Percentiles rank a stretch among this genome's conserved stretches.
These are phyloP conservation scores for Pestalotiopsis sp. DNA, from an alignment of 2,329 filamentous ascomycete species.

Conservation along the genomic window DNA sequence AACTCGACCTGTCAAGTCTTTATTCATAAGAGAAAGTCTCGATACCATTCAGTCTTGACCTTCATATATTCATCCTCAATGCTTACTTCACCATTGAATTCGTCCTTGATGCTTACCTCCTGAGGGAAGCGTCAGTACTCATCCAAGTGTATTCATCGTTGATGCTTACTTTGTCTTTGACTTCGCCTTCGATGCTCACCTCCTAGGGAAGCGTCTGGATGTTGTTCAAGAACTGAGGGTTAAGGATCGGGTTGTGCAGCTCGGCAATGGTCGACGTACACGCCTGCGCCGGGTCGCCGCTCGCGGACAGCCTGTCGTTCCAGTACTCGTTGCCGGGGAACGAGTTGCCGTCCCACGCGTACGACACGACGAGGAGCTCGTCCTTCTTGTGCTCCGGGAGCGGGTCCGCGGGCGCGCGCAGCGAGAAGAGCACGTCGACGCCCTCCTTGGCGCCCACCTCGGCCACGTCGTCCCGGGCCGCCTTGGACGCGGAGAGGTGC, in stretches of 20 bases:
- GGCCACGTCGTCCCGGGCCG: not conserved
- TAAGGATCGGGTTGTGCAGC: constrained; percentile 32
- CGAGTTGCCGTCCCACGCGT: constrained; percentile 33
- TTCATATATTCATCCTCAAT: too few species aligned
- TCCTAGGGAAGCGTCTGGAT: constrained; percentile 17
- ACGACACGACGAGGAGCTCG: constrained; percentile 30
- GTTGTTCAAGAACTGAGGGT: constrained; percentile 25
- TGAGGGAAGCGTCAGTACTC: too few species aligned
- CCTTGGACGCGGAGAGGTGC: constrained; percentile 14
- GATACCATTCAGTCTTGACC: too few species aligned
- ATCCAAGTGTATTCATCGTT: too few species aligned
- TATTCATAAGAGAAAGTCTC: too few species aligned
- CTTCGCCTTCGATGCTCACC: not conserved
- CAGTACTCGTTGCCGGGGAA: constrained; percentile 36
- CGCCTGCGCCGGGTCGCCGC: constrained; percentile 33
- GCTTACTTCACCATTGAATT: too few species aligned
- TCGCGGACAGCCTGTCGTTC: constrained; percentile 18
- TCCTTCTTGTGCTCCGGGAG: constrained; percentile 15
- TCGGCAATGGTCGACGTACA: constrained; percentile 34
- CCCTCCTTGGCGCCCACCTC: constrained; percentile 3
- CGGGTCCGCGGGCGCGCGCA: constrained; percentile 25
- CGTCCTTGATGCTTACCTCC: too few species aligned
- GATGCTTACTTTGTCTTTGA: too few species aligned
- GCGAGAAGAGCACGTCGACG: constrained; percentile 23
- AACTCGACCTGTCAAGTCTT: not conserved